Evolutionary conservation across 148 eudicot species (phyloP).

Genomic region (Bassia scoparia): DNA sequence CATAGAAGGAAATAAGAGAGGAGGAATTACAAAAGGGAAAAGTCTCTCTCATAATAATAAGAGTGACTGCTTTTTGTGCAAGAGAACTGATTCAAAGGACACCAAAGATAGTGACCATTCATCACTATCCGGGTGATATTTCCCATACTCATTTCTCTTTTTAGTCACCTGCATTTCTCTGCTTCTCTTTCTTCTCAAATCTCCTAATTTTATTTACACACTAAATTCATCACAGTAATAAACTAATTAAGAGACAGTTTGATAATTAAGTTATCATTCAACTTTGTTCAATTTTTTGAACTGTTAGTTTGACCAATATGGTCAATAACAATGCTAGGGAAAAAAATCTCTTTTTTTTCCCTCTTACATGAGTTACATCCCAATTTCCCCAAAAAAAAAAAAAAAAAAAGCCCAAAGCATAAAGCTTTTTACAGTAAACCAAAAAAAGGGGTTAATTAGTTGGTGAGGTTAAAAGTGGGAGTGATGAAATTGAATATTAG

Average conservation of each 20-base stretch:
- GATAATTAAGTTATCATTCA: constrained; percentile 11
- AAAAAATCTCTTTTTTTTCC: background rate
- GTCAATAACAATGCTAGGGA: background rate
- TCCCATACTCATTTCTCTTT: constrained; percentile 28
- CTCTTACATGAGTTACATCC: background rate
- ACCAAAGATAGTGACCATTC: constrained; percentile 35
- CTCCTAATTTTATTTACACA: background rate
- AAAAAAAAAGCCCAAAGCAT: constrained; percentile 14
- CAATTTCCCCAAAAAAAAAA: constrained; percentile 10
- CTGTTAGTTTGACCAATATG: constrained; percentile 27
- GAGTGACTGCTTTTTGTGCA: constrained; percentile 29
- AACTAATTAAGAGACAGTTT: background rate
- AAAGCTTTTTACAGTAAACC: constrained; percentile 21
- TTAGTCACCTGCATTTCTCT: constrained; percentile 19
- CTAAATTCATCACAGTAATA: background rate
- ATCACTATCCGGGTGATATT: constrained; percentile 31
- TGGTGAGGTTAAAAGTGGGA: background rate
- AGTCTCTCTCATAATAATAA: constrained; percentile 35
- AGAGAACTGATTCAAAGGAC: constrained; percentile 44
- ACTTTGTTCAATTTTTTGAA: background rate
- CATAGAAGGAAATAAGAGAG: constrained; percentile 8
- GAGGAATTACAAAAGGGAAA: constrained; percentile 18
- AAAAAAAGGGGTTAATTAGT: background rate
- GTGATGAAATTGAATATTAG: constrained; percentile 13
- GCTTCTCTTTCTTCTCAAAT: constrained; percentile 6